Evolutionary conservation across 1,284 basidiomycete genomes (phyloP).

Genomic region (Ganoderma leucocontextum): DNA sequence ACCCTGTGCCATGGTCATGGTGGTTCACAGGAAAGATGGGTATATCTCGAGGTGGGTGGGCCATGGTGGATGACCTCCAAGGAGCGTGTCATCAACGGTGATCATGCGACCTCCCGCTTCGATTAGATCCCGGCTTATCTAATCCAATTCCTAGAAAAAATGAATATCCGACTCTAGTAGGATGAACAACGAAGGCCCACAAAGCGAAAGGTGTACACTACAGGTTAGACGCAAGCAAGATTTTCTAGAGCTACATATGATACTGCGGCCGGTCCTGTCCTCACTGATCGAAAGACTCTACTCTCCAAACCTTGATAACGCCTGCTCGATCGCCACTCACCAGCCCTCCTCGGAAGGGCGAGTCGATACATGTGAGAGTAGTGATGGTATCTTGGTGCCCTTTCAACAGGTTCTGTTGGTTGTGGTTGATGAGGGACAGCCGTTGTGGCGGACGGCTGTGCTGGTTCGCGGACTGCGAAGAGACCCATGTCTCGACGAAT

Average conservation of each 20-base stretch:
- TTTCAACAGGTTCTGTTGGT: constrained; percentile 80
- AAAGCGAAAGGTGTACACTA: constrained; percentile 1
- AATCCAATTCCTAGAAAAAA: not conserved
- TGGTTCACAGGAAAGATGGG: not conserved
- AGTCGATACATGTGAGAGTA: constrained; percentile 82
- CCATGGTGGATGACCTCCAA: not conserved
- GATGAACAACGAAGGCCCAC: not conserved
- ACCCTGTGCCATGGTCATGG: constrained; percentile 4
- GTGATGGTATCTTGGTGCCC: constrained; percentile 88
- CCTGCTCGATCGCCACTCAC: constrained; percentile 87
- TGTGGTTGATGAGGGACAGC: constrained; percentile 79
- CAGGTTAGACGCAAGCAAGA: constrained; percentile 3
- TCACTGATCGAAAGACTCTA: constrained; percentile 57
- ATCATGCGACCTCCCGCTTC: not conserved
- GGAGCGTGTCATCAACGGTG: too few relatives aligned
- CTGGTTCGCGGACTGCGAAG: constrained; percentile 51
- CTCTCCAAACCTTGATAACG: constrained; percentile 84
- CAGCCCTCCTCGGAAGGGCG: constrained; percentile 87
- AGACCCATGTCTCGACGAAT: constrained; percentile 72
- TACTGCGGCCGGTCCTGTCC: constrained; percentile 11
- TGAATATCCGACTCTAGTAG: not conserved
- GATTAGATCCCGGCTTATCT: not conserved
- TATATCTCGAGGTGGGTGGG: not conserved
- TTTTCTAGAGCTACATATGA: constrained; percentile 18
- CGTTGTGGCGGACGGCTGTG: constrained; percentile 76